Conservation (phyloP, 73 alveolate genomes). For the Durusdinium trenchii region DNA sequence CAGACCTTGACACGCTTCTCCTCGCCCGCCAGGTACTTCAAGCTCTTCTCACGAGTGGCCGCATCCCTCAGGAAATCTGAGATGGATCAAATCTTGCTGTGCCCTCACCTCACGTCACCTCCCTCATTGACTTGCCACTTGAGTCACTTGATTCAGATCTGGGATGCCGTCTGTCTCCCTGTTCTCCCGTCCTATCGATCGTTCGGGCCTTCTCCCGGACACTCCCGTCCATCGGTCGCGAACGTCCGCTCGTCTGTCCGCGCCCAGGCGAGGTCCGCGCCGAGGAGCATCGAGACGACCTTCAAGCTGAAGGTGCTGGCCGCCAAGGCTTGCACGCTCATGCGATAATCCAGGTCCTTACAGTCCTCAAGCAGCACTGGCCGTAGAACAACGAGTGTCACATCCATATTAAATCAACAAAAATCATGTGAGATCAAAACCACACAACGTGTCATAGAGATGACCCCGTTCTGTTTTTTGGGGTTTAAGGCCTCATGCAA, state of each 20-base stretch:
- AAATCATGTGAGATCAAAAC: neutral
- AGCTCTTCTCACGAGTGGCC: conserved; percentile 37
- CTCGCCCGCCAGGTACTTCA: conserved; percentile 44
- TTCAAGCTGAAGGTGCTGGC: conserved; percentile 78
- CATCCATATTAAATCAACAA: neutral
- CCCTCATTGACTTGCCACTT: too few species aligned
- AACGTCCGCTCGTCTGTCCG: neutral
- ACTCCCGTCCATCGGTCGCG: neutral
- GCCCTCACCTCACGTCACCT: too few species aligned
- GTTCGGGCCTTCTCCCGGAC: neutral
- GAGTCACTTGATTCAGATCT: neutral
- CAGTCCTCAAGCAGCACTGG: neutral
- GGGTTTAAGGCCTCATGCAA: too few species aligned
- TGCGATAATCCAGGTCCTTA: conserved; percentile 47
- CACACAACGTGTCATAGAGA: neutral
- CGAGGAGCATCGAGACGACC: conserved; percentile 37
- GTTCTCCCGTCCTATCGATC: neutral
- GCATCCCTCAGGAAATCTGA: neutral
- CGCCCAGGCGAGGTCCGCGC: too few species aligned
- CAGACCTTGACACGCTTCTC: conserved; percentile 44
- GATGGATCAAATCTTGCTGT: neutral
- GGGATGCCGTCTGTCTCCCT: neutral
- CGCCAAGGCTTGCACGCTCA: conserved; percentile 52
- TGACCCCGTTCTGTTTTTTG: neutral
- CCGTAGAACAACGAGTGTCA: neutral